phyloP scores from a whole-genome alignment of 768 basidiomycete species.

The Mrakia hoshinonis region DNA sequence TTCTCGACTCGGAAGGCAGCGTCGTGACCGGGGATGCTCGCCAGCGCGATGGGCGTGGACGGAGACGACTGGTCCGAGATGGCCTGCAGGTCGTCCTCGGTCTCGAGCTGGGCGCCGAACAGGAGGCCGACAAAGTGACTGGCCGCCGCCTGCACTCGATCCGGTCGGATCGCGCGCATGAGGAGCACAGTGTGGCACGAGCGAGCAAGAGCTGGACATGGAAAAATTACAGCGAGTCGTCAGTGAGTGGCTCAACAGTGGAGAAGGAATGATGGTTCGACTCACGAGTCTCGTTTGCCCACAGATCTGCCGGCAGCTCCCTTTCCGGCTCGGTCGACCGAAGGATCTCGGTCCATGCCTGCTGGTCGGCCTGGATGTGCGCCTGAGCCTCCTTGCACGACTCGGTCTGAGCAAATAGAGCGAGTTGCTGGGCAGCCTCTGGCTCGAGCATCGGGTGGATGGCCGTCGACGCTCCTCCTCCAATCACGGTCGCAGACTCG shows the following conservation, averaged over 20 bases:
- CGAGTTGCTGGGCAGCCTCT: constrained; percentile 14
- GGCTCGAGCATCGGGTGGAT: constrained; percentile 7
- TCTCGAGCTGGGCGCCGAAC: constrained; percentile 73
- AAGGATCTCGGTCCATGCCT: constrained; percentile 15
- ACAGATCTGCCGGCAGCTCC: constrained; percentile 6
- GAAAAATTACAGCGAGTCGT: neutral
- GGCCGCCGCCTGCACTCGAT: constrained; percentile 77
- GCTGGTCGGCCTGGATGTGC: constrained; percentile 11
- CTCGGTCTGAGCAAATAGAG: constrained; percentile 6
- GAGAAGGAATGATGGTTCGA: neutral
- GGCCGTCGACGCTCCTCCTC: neutral
- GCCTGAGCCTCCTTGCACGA: constrained; percentile 5
- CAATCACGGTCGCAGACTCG: constrained; percentile 58
- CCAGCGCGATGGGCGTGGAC: constrained; percentile 73
- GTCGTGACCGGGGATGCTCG: constrained; percentile 93
- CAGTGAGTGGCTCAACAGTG: neutral
- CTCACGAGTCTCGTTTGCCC: constrained; percentile 16
- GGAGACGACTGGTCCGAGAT: constrained; percentile 71
- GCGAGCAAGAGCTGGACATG: constrained; percentile 22
- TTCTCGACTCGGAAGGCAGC: constrained; percentile 95
- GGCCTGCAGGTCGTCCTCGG: constrained; percentile 62
- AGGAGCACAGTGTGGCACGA: constrained; percentile 48
- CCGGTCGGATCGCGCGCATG: constrained; percentile 85
- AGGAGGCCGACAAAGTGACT: constrained; percentile 63
- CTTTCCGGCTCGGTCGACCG: constrained; percentile 15